A percentile compares a stretch with the other conserved stretches of the same genome.
phyloP scores from a whole-genome alignment of 2,329 filamentous ascomycete genomes.

The Cyphellophora attinorum region DNA sequence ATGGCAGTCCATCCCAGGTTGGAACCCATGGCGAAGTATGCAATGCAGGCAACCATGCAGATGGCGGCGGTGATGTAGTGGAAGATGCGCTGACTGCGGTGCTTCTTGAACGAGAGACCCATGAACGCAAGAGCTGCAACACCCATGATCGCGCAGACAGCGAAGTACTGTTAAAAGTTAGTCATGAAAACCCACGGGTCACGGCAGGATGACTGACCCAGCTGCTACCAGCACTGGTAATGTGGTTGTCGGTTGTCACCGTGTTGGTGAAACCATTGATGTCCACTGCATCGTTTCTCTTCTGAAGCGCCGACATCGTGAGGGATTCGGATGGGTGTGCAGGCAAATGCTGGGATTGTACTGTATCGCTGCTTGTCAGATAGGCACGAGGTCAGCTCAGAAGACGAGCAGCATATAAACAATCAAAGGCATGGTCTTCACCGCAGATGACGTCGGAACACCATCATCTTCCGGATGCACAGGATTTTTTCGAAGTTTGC shows the following conservation, averaged over 20 bases:
- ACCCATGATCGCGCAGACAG: constrained; percentile 14
- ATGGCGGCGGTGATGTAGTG: constrained; percentile 18
- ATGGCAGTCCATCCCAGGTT: constrained; percentile 56
- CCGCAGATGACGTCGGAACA: too few species aligned
- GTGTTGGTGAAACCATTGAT: constrained; percentile 19
- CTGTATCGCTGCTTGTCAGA: too few species aligned
- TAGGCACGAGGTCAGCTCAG: too few species aligned
- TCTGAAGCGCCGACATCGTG: too few species aligned
- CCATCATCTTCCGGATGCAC: too few species aligned
- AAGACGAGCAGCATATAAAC: too few species aligned
- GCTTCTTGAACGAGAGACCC: constrained; percentile 15
- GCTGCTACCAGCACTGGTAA: constrained; percentile 17
- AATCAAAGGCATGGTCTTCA: too few species aligned
- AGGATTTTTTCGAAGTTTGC: too few species aligned
- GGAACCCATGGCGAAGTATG: constrained; percentile 60
- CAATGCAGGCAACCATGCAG: constrained; percentile 33
- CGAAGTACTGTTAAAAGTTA: constrained; percentile 8
- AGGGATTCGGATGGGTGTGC: too few species aligned
- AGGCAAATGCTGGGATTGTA: too few species aligned
- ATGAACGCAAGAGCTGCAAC: constrained; percentile 13
- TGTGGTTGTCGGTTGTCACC: constrained; percentile 19
- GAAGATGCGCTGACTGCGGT: constrained; percentile 13
- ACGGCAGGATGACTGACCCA: constrained; percentile 8
- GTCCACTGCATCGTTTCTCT: constrained; percentile 16
- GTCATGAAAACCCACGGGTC: neutral